phyloP scores from a whole-genome alignment of 2,329 filamentous ascomycete species.

The Neocucurbitaria cava region DNA sequence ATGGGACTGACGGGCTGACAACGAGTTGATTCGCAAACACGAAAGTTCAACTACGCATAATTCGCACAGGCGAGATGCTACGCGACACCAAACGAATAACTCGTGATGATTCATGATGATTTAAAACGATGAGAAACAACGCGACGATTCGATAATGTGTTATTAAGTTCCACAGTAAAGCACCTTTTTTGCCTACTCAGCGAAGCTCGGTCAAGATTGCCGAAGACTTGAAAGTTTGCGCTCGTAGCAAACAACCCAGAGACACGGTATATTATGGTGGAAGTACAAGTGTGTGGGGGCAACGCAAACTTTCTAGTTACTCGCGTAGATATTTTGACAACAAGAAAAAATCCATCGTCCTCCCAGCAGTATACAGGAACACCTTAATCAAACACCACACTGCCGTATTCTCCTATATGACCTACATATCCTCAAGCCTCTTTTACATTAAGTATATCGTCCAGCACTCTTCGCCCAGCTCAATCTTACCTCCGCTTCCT shows the following conservation, averaged over 20 bases:
- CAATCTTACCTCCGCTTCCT: slow-evolving; percentile 17
- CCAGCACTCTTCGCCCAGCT: slow-evolving; percentile 7
- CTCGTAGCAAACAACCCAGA: neutral
- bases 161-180: neutral
- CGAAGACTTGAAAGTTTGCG: neutral
- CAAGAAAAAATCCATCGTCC: no score
- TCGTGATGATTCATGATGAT: neutral
- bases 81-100: neutral
- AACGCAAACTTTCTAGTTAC: neutral
- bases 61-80: neutral
- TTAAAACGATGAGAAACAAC: neutral
- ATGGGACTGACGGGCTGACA: neutral
- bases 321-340: neutral
- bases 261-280: neutral
- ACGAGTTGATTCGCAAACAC: neutral
- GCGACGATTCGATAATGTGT: neutral
- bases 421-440: neutral
- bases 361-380: no score
- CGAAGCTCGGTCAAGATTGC: neutral
- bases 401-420: neutral
- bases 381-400: neutral
- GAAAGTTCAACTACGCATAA: neutral
- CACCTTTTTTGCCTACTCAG: neutral
- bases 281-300: no score
- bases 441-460: slow-evolving; percentile 1